A percentile compares a stretch with the other conserved stretches of the same genome.
Evolutionary conservation across 139 green algal genomes (phyloP).

Genomic region (Picochlorum sp.): DNA sequence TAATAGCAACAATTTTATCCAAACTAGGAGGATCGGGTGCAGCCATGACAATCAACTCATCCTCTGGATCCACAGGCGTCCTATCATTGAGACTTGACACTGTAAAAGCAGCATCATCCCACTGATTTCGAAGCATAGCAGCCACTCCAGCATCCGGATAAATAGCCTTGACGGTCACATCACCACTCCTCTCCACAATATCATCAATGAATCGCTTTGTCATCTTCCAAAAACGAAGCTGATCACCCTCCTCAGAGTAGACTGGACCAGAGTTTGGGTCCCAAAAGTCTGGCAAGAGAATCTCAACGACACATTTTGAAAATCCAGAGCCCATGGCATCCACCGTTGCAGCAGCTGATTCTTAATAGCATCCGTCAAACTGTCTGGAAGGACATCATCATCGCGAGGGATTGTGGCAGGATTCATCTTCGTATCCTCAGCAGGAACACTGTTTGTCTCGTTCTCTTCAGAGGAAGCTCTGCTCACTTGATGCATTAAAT

Average conservation of each 20-base stretch:
- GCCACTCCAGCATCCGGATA: constrained; percentile 88
- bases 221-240: constrained; percentile 74
- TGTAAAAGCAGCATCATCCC: constrained; percentile 56
- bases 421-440: background rate
- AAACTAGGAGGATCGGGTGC: constrained; percentile 64
- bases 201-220: constrained; percentile 63
- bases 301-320: constrained; percentile 62
- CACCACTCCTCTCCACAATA: constrained; percentile 24
- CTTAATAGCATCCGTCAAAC: constrained; percentile 55
- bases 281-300: constrained; percentile 90
- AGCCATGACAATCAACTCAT: constrained; percentile 77
- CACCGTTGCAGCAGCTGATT: constrained; percentile 50
- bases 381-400: constrained; percentile 67
- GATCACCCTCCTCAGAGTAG: constrained; percentile 78
- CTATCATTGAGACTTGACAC: constrained; percentile 69
- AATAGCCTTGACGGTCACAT: constrained; percentile 29
- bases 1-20: constrained; percentile 1
- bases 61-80: constrained; percentile 34
- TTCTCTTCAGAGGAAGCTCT: background rate
- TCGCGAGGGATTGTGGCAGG: background rate
- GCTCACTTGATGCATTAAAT: background rate
- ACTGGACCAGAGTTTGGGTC: constrained; percentile 60
- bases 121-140: constrained; percentile 78
- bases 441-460: background rate
- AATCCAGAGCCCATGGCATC: constrained; percentile 52